phyloP scores from a whole-genome alignment of 2,329 filamentous ascomycete genomes.

The Fusarium paranaense region DNA sequence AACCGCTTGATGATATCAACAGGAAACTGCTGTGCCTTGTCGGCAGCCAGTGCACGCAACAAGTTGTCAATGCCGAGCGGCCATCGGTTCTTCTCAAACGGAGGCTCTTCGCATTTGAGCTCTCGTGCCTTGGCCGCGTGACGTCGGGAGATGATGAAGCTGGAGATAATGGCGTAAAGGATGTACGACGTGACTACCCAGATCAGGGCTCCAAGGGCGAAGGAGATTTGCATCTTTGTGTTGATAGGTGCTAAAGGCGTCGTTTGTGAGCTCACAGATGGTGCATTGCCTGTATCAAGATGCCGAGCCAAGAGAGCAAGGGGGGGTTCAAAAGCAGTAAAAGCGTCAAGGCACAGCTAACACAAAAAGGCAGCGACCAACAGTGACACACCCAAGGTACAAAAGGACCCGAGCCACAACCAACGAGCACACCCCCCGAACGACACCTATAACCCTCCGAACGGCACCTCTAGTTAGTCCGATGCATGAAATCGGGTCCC shows the following conservation, averaged over 20 bases:
- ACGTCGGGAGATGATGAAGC: background rate
- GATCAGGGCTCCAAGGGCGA: background rate
- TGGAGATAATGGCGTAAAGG: background rate
- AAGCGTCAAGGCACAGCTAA: background rate
- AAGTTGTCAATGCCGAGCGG: background rate
- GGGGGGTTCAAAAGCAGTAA: background rate
- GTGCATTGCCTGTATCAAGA: background rate
- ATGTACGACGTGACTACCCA: background rate
- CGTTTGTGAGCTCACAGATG: background rate
- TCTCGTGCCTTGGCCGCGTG: background rate
- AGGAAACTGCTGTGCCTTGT: background rate
- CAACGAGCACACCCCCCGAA: background rate
- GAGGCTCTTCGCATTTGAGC: background rate
- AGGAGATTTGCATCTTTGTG: background rate
- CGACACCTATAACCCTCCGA: background rate
- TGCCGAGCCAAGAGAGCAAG: background rate
- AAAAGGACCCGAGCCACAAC: background rate
- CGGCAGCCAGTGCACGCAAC: background rate
- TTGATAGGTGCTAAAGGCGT: background rate
- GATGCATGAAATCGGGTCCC: background rate
- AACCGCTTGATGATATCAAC: background rate
- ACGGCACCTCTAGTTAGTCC: background rate
- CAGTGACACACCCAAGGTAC: background rate
- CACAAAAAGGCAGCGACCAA: background rate
- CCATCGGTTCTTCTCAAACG: background rate